phyloP scores from a whole-genome alignment of 1,284 basidiomycete genomes.

The Cronartium quercuum region DNA sequence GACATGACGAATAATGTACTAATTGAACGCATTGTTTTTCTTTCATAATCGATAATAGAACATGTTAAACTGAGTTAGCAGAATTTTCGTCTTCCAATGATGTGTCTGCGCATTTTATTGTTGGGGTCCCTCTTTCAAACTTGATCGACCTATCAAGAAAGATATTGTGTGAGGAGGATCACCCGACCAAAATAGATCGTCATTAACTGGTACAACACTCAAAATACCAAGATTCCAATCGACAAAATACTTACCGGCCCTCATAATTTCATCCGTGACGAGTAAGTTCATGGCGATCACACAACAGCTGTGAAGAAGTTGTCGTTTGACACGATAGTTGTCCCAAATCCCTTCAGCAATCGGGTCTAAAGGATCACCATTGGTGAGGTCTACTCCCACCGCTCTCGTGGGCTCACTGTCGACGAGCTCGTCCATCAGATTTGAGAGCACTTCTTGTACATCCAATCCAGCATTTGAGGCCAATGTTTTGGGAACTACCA shows the following conservation, averaged over 20 bases:
- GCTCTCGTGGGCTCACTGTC: slow-evolving; percentile 62
- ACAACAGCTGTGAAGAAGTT: slow-evolving; percentile 90
- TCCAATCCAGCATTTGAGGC: slow-evolving; percentile 96
- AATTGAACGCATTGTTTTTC: neutral
- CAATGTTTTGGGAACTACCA: slow-evolving; percentile 93
- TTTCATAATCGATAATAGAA: neutral
- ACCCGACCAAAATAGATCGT: no score
- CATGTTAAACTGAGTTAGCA: neutral
- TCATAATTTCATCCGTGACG: slow-evolving; percentile 49
- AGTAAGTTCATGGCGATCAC: slow-evolving; percentile 95
- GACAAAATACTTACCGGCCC: slow-evolving; percentile 60
- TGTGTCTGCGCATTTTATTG: slow-evolving; percentile 1
- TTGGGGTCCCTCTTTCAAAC: slow-evolving; percentile 37
- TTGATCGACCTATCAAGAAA: slow-evolving; percentile 27
- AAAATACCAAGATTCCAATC: neutral
- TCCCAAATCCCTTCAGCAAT: slow-evolving; percentile 96
- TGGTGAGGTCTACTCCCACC: slow-evolving; percentile 84
- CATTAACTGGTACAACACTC: no score
- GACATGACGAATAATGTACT: no score
- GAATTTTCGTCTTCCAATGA: neutral
- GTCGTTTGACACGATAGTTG: slow-evolving; percentile 96
- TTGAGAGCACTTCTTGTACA: slow-evolving; percentile 89
- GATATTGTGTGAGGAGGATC: no score
- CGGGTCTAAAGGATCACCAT: slow-evolving; percentile 94
- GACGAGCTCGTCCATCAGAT: slow-evolving; percentile 73